A percentile compares a stretch with the other conserved stretches of the same genome.
phyloP scores from a whole-genome alignment of 352 stramenopile genomes.

The Phytophthora parvispora region DNA sequence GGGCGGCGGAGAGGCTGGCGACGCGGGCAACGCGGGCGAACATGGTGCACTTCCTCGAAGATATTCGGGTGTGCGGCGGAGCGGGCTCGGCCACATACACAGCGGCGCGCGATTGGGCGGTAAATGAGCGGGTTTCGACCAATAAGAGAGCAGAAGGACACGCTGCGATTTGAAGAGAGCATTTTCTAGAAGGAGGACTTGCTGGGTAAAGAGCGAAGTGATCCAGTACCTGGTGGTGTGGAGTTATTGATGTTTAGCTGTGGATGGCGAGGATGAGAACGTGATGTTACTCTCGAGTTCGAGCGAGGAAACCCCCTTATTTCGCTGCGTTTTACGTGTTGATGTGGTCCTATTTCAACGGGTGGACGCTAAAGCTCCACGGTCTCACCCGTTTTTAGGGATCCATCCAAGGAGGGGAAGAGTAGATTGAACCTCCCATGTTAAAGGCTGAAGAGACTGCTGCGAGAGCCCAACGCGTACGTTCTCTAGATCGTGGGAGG shows the following conservation, averaged over 20 bases:
- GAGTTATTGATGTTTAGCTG: no score
- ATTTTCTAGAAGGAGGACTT: constrained; percentile 25
- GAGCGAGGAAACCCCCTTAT: constrained; percentile 12
- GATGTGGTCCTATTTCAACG: constrained; percentile 3
- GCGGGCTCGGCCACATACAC: constrained; percentile 31
- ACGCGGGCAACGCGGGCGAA: constrained; percentile 55
- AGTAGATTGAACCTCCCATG: constrained; percentile 22
- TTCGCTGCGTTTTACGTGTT: constrained; percentile 3
- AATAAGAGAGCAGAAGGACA: constrained; percentile 11
- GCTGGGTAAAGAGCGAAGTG: no score
- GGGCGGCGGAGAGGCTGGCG: constrained; percentile 33
- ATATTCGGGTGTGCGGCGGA: constrained; percentile 30
- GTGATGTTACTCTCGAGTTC: constrained; percentile 36
- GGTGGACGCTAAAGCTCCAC: constrained; percentile 27
- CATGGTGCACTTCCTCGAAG: constrained; percentile 40
- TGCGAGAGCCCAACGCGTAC: constrained; percentile 41
- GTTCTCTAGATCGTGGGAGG: constrained; percentile 50
- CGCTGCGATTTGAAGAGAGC: constrained; percentile 1
- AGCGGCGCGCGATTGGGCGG: constrained; percentile 17
- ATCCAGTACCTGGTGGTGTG: no score
- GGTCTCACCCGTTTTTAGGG: constrained; percentile 14
- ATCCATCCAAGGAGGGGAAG: constrained; percentile 14
- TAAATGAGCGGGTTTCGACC: constrained; percentile 9
- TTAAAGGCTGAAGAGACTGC: constrained; percentile 57
- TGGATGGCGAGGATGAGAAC: constrained; percentile 41